Evolutionary conservation across 2,329 filamentous ascomycete genomes (phyloP), one percentile per base, ranked within the genome.

Genomic region (Ceratocystis smalleyi): DNA sequence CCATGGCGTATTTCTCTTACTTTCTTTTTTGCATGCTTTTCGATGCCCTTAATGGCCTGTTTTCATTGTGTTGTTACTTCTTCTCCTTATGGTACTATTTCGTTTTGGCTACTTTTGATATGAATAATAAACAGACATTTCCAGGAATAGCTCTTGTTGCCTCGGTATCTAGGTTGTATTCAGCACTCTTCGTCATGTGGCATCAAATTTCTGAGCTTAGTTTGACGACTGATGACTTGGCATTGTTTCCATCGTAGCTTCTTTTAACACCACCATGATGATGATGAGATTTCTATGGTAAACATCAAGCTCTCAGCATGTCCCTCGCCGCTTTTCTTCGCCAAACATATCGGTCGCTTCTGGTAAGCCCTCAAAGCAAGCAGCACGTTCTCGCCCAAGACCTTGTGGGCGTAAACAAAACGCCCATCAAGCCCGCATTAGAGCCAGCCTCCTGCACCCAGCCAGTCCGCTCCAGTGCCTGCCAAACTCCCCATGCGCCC

Each of bases 51-150:
- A n/a, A 19, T 35, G 54, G 54, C 54, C 27, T 19, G 10, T 35
- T 57, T 32, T 22, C 10, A 32, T 51, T n/a, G 24, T n/a, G 12
- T 35, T 35, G 12, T 57, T 35, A 32, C 54, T 19, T 57, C 22
- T 19, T 35, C 12, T n/a, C 7, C 27, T 57, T n/a, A 1, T 17
- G 24, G 17, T n/a, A 32, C 27, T 57, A n/a, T 51, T 51, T 51
- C 22, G n/a, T 51, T 51, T 51, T 51, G 47, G 47, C n/a, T 51
- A 19, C n/a, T 57, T 22, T 57, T 57, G 54, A 57, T 35, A 57
- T 57, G 30, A 24, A 57, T 35, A 57, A 57, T 57, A 35, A 57
- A 57, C n/a, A 15, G 35, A 24, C n/a, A 27, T 27, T 57, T 57
- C 54, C 30, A 57, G 15, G 32, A n/a, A n/a, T 19, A n/a, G 7